Base-by-base conservation (phyloP, 805 yeast genomes). In the Sugiyamaella qingdaonensis region DNA sequence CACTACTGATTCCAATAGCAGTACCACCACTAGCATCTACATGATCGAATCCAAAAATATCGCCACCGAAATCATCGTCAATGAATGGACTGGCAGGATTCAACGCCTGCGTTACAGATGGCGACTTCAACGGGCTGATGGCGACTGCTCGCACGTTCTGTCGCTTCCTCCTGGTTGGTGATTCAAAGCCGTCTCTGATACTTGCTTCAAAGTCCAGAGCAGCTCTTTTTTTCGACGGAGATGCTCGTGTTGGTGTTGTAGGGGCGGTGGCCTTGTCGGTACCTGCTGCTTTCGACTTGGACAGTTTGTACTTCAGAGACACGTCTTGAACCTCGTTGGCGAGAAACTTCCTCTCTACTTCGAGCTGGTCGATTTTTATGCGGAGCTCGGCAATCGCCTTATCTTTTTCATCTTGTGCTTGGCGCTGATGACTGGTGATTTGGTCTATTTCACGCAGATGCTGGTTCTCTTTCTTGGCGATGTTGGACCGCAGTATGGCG, bases 401-500 rank as follows among this genome's bases (percentile, higher is more conserved):
- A 4, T 64, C 64, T 18, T 68, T 66, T 4, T 66, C 68, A 5
- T 59, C 55, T 13, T 58, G 58, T 8, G 58, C 57, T 5, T 49
- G 51, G 31, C 61, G 60, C 8, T 58, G 64, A 2, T 53, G 46
- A 11, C 53, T 55, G 2, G 58, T 29, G 10, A 69, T 27, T 21
- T 67, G 63, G 4, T 63, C 57, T 3, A 68, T 57, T 19, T 66
- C 67, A 4, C 61, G 57, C 3, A 56, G 54, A 48, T 68, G 69
- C 7, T 53, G 54, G 32, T 61, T 55, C 21, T 41, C 61, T 47
- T 35, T 50, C 16, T 77, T 75, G 18, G 76, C 69, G 18, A 86
- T 69, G 60, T 83, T 88, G 9, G 84, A 80, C 51, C 95, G 73
- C 14, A 91, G 72, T 34, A 90, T 83, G 11, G 94, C 83, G 35